Conservation (phyloP, 371 early-diverging fungal species). For the Mortierella sp. region DNA sequence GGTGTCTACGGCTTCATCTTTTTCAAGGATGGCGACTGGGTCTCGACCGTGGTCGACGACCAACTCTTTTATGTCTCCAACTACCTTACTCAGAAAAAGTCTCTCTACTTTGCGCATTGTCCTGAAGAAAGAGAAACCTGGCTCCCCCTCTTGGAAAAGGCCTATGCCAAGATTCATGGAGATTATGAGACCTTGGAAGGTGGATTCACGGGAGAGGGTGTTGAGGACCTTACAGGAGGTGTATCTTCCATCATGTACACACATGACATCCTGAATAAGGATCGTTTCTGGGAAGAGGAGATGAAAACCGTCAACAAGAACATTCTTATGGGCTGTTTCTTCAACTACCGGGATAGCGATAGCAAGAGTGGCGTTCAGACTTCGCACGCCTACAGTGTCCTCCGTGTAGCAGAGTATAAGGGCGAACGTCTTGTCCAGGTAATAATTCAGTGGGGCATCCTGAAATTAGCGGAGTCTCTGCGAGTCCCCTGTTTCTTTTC, state of each 20-base stretch:
- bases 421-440: constrained; percentile 17
- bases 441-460: not conserved
- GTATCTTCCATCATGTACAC: constrained; percentile 20
- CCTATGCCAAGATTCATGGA: constrained; percentile 51
- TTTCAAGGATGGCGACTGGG: constrained; percentile 56
- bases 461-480: not conserved
- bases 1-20: constrained; percentile 52
- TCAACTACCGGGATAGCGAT: constrained; percentile 27
- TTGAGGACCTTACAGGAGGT: constrained; percentile 54
- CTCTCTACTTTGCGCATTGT: constrained; percentile 27
- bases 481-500: not conserved
- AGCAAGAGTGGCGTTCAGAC: constrained; percentile 15
- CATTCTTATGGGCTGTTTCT: constrained; percentile 28
- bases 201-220: constrained; percentile 27
- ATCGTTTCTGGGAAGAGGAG: constrained; percentile 44
- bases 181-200: constrained; percentile 43
- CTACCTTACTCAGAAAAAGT: not conserved
- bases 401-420: constrained; percentile 23
- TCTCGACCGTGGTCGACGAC: constrained; percentile 36
- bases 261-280: constrained; percentile 41
- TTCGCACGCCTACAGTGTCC: constrained; percentile 44
- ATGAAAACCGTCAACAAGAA: constrained; percentile 25
- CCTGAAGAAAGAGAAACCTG: constrained; percentile 27
- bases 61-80: constrained; percentile 23
- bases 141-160: constrained; percentile 53